Evolutionary conservation across 2,329 filamentous ascomycete genomes (phyloP).

Genomic region (Phyllosticta citriasiana): DNA sequence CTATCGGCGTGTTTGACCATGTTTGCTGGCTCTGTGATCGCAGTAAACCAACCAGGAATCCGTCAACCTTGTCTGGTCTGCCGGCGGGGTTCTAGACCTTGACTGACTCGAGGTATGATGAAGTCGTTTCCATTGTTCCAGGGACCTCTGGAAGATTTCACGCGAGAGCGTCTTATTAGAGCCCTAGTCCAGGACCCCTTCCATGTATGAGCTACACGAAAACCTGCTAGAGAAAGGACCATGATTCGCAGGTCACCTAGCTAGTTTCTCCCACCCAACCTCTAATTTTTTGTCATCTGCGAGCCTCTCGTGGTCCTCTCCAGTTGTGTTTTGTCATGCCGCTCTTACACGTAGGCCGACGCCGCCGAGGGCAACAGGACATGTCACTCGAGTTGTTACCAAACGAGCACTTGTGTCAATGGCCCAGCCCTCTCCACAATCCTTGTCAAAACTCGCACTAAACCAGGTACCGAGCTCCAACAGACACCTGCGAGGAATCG

Average conservation of each 20-base stretch:
- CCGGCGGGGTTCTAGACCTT: not conserved
- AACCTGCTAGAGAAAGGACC: not conserved
- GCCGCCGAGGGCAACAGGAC: not conserved
- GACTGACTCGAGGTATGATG: not conserved
- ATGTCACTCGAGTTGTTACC: not conserved
- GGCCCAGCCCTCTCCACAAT: not conserved
- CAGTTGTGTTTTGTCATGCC: not conserved
- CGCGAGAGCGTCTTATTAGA: not conserved
- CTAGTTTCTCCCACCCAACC: not conserved
- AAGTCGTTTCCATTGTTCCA: not conserved
- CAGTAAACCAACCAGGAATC: not conserved
- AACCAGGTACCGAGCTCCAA: not conserved
- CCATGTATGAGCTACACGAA: not conserved
- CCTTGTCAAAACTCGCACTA: not conserved
- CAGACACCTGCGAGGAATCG: not conserved
- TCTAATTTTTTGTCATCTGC: not conserved
- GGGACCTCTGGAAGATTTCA: not conserved
- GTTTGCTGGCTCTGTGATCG: not conserved
- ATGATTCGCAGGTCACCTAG: not conserved
- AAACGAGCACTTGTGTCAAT: not conserved
- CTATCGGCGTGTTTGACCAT: not conserved
- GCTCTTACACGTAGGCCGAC: not conserved
- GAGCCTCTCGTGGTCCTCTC: not conserved
- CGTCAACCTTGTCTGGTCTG: not conserved
- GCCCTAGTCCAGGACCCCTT: not conserved